Evolutionary conservation across 768 basidiomycete species (phyloP).

Genomic region (Leccinellum luteum): DNA sequence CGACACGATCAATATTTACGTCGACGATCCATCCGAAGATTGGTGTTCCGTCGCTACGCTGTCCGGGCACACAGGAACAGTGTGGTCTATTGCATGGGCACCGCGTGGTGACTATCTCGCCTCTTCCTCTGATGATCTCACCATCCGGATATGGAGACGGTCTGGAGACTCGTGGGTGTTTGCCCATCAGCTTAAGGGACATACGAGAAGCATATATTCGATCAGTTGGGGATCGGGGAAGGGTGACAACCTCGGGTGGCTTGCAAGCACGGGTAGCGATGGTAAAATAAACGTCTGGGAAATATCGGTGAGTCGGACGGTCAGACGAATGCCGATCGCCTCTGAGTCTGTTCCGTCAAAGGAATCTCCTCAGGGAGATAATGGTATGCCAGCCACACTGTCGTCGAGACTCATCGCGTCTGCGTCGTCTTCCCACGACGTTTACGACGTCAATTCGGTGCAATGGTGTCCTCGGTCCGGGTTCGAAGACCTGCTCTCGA

Average conservation of each 20-base stretch:
- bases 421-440: conserved; percentile 68
- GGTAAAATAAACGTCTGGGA: conserved; percentile 83
- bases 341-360: conserved; percentile 5
- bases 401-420: conserved; percentile 51
- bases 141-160: conserved; percentile 83
- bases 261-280: conserved; percentile 86
- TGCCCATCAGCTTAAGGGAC: conserved; percentile 56
- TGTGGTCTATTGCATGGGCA: conserved; percentile 86
- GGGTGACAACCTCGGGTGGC: conserved; percentile 60
- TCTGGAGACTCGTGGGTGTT: conserved; percentile 61
- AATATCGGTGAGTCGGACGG: conserved; percentile 46
- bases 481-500: conserved; percentile 66
- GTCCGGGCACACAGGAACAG: conserved; percentile 79
- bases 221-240: conserved; percentile 64
- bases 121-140: conserved; percentile 81
- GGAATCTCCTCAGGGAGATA: conserved; percentile 14
- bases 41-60: conserved; percentile 89
- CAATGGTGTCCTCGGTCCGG: conserved; percentile 77
- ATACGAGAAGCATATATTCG: conserved; percentile 77
- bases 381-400: conserved; percentile 22
- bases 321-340: not conserved
- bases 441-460: conserved; percentile 82
- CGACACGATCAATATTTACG: conserved; percentile 89
- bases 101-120: conserved; percentile 80
- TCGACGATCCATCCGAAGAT: conserved; percentile 92